A percentile compares a stretch with the other conserved stretches of the same genome.
These are phyloP conservation scores for Astragalus glycyphyllos DNA, from an alignment of 306 rosid genomes.

Conservation along the genomic window DNA sequence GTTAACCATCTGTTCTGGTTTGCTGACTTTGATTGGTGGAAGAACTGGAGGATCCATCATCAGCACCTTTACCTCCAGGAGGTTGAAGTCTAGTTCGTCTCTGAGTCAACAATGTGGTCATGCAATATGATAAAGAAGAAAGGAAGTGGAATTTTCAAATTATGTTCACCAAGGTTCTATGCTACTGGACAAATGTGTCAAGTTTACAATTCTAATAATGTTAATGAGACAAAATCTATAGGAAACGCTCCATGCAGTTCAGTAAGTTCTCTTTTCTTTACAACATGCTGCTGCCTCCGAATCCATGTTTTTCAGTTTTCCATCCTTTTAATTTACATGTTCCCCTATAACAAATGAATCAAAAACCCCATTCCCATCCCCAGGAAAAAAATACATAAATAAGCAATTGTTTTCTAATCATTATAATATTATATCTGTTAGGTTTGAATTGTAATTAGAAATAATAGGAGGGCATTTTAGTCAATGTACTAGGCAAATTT, in stretches of 20 bases:
- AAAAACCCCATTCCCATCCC: neutral
- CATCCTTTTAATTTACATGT: slow-evolving; percentile 2
- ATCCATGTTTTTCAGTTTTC: slow-evolving; percentile 2
- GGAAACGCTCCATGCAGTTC: slow-evolving; percentile 16
- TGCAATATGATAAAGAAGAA: slow-evolving; percentile 5
- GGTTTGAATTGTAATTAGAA: too few relatives aligned
- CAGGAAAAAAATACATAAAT: neutral
- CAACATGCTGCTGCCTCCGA: slow-evolving; percentile 19
- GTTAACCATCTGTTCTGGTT: slow-evolving; percentile 57
- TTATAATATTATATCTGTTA: too few relatives aligned
- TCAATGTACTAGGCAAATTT: too few relatives aligned
- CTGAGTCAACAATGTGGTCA: slow-evolving; percentile 46
- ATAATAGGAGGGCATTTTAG: too few relatives aligned
- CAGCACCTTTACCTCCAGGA: slow-evolving; percentile 51
- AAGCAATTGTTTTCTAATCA: neutral
- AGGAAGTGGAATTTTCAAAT: slow-evolving; percentile 28
- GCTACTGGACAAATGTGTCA: slow-evolving; percentile 6
- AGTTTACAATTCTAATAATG: slow-evolving; percentile 13
- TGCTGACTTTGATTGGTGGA: slow-evolving; percentile 59
- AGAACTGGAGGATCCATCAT: slow-evolving; percentile 62
- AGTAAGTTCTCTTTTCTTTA: neutral
- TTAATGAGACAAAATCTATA: slow-evolving; percentile 1
- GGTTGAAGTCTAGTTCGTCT: slow-evolving; percentile 64
- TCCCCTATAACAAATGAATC: slow-evolving; percentile 6
- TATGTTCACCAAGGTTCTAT: slow-evolving; percentile 3